Percentiles rank a stretch among this genome's conserved stretches.
phyloP scores from a whole-genome alignment of 108 stramenopile genomes.

The Pseudonitzschia multiseries region DNA sequence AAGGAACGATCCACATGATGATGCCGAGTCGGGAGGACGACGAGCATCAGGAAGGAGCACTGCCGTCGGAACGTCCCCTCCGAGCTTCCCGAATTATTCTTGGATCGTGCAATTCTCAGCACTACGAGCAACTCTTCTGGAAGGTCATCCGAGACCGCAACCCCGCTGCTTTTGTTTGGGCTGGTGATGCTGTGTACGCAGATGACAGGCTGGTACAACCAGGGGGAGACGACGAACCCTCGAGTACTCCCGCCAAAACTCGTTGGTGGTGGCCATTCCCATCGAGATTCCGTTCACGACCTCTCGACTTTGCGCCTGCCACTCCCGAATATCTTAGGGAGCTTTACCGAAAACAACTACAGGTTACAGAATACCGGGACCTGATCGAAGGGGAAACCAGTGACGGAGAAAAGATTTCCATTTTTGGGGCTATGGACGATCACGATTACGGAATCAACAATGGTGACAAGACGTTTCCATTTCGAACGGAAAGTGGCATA shows the following conservation, averaged over 20 bases:
- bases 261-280: background rate
- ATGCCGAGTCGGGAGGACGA: background rate
- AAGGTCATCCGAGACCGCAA: slow-evolving; percentile 51
- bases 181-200: slow-evolving; percentile 83
- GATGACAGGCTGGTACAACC: slow-evolving; percentile 32
- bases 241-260: background rate
- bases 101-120: slow-evolving; percentile 77
- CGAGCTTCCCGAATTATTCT: slow-evolving; percentile 47
- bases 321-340: slow-evolving; percentile 38
- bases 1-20: background rate
- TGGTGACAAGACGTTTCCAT: slow-evolving; percentile 62
- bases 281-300: background rate
- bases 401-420: slow-evolving; percentile 29
- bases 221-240: background rate
- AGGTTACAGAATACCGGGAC: slow-evolving; percentile 49
- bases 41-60: background rate
- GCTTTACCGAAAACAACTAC: slow-evolving; percentile 52
- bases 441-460: slow-evolving; percentile 85
- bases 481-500: slow-evolving; percentile 41
- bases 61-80: background rate
- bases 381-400: slow-evolving; percentile 35
- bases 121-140: slow-evolving; percentile 76
- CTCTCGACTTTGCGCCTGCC: slow-evolving; percentile 7
- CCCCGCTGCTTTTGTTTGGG: slow-evolving; percentile 81
- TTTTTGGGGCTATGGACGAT: slow-evolving; percentile 85